Conservation (phyloP, 1,139 yeast genomes). For the Yamadazyma siamensis region DNA sequence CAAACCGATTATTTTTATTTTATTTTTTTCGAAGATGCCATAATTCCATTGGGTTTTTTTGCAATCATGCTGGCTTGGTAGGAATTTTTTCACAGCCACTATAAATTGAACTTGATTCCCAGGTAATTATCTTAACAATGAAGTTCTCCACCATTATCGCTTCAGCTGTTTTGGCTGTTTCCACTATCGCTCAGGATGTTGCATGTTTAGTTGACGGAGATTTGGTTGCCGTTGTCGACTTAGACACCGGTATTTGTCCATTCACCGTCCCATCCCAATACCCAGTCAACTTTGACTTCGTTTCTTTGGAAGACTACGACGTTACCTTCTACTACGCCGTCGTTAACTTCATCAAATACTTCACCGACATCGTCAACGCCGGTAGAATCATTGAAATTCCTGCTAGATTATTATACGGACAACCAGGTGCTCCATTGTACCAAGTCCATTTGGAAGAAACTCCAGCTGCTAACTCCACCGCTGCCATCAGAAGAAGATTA, state of each 20-base stretch:
- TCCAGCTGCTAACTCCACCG: conserved; percentile 39
- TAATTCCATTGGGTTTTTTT: too few relatives aligned
- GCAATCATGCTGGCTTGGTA: too few relatives aligned
- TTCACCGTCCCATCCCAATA: conserved; percentile 30
- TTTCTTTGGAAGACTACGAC: conserved; percentile 29
- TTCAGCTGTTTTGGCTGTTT: conserved; percentile 19
- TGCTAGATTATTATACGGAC: conserved; percentile 27
- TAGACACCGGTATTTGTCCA: conserved; percentile 41
- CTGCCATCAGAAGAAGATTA: conserved; percentile 42
- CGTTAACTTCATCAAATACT: conserved; percentile 22
- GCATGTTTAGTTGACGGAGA: conserved; percentile 37
- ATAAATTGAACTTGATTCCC: too few relatives aligned
- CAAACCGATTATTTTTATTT: too few relatives aligned
- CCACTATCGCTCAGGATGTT: conserved; percentile 28
- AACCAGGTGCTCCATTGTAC: conserved; percentile 24
- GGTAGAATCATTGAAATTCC: conserved; percentile 35
- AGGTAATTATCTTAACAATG: too few relatives aligned
- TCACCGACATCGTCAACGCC: conserved; percentile 34
- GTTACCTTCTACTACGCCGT: conserved; percentile 37
- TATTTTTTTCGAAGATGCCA: too few relatives aligned
- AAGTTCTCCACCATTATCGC: conserved; percentile 13
- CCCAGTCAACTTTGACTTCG: conserved; percentile 27
- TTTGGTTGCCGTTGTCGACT: conserved; percentile 34
- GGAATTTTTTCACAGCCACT: too few relatives aligned
- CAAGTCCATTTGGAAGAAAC: conserved; percentile 26